Evolutionary conservation across 2,329 filamentous ascomycete genomes (phyloP), one percentile per base, ranked within the genome.

Genomic region (Sclerotinia borealis): DNA sequence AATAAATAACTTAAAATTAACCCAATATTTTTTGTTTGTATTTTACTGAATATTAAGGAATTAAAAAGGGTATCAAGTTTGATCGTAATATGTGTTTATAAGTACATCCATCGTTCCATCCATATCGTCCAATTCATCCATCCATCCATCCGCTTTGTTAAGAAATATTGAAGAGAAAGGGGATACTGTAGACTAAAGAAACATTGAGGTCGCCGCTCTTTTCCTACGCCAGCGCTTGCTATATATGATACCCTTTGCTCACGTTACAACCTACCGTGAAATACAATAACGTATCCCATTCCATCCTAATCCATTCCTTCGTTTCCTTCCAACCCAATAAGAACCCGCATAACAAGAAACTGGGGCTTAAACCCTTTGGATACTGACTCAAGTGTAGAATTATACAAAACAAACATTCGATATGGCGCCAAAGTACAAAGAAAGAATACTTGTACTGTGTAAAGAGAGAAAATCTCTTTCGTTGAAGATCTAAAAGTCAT

Each of bases 191-290:
- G n/a, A n/a, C n/a, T n/a, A 62, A 37, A 58, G 41, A 63, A 49
- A 49, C 45, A 9, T n/a, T 41, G 15, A 34, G 15, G 19, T 34
- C n/a, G 25, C 41, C 34, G 19, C 41, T 43, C 15, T 61, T 49
- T 58, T 58, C 41, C 51, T 58, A 48, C 60, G 60, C 60, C 60
- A 50, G 58, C 41, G 51, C 60, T 58, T 31, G 50, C 60, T 41
- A 62, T 54, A 45, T 52, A 47, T 56, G 50, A 41, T 39, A 54
- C 31, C 43, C 43, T 39, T n/a, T 19, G 50, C 45, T 39, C 41
- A 48, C 17, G 27, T 19, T 34, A 25, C 19, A 45, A 5, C 19
- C 55, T 37, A 41, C 27, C 43, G 27, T 3, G 17, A 19, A 19
- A 22, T 55, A 54, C 29, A 13, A 50, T 54, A n/a, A 54, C 36